Base-by-base conservation (phyloP, 2,329 filamentous ascomycete species). In the Ophiognomonia clavigignenti-juglandacearum region DNA sequence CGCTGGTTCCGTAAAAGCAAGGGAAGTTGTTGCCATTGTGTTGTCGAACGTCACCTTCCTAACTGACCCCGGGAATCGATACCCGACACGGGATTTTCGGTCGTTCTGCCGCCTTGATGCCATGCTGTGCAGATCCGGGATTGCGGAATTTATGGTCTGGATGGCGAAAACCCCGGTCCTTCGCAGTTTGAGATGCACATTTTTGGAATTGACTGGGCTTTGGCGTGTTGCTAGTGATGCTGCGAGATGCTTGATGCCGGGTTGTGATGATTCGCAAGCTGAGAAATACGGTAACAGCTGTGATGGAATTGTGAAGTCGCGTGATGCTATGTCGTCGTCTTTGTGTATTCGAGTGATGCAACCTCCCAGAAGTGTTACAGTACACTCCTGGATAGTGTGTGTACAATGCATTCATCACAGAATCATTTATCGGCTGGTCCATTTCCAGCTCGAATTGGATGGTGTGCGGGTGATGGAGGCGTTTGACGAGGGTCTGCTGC, bases 361-460 rank as follows among this genome's bases (percentile, higher is more conserved):
- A 6, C 10, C 6, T 26, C 10, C 24, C 24, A 26, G 24, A 6
- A 10, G 24, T 10, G 24, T 10, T 26, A 26, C 24, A 26, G 24
- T 6, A 26, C 8, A 4, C 32, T 8, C 26, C 23, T 26, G 26
- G 3, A 11, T 42, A n/a, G 11, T 23, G 36, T 22, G 16, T 16
- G 4, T 16, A n/a, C 2, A 40, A n/a, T 35, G 8, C 5, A 19
- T 36, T 13, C 18, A 45, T 7, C 16, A 10, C 22, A 10, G 14
- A 13, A 13, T 36, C 34, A 20, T 35, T 22, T 51, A 52, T 24
- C 46, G 42, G n/a, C 38, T 43, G 42, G 29, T 39, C 50, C 50
- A 53, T 39, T 45, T 38, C 64, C 64, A 68, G 48, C 60, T 61
- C 20, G 64, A 61, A 53, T 53, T 61, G 9, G 64, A 65, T 4